Conservation (phyloP, 139 green algal genomes). For the Zygnema cylindricum region DNA sequence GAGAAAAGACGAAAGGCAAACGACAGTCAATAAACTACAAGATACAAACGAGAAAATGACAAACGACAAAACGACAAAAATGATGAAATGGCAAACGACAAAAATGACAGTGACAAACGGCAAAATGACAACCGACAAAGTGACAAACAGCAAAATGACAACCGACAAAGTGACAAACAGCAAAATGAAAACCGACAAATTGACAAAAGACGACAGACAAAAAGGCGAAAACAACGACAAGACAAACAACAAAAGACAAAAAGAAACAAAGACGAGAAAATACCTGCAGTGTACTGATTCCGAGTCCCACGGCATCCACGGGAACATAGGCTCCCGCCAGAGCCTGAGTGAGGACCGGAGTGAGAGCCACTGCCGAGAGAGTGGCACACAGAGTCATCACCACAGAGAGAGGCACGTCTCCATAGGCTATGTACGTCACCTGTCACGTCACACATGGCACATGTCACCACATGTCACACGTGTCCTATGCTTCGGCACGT, state of each 20-base stretch:
- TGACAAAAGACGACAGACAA: too few relatives aligned
- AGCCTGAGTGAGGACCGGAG: slow-evolving; percentile 77
- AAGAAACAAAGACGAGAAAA: background rate
- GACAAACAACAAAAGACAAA: background rate
- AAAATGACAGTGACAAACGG: too few relatives aligned
- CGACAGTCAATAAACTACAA: too few relatives aligned
- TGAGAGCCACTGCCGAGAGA: slow-evolving; percentile 83
- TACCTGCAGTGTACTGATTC: slow-evolving; percentile 36
- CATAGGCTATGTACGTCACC: slow-evolving; percentile 81
- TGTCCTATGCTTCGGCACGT: background rate
- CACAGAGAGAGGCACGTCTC: slow-evolving; percentile 86
- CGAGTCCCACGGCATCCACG: slow-evolving; percentile 69
- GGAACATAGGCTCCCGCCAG: slow-evolving; percentile 79
- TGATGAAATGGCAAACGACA: too few relatives aligned
- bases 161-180: too few relatives aligned
- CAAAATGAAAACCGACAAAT: too few relatives aligned
- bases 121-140: too few relatives aligned
- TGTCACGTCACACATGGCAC: too few relatives aligned
- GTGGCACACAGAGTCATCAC: slow-evolving; percentile 84
- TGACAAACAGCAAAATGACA: too few relatives aligned
- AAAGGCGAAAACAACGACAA: background rate
- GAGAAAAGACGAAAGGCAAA: too few relatives aligned
- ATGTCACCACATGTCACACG: slow-evolving; percentile 6
- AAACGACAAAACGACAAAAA: too few relatives aligned
- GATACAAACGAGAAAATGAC: too few relatives aligned